These are phyloP conservation scores for Alternaria novae-zelandiae DNA, from an alignment of 2,329 filamentous ascomycete species.

Conservation along the genomic window DNA sequence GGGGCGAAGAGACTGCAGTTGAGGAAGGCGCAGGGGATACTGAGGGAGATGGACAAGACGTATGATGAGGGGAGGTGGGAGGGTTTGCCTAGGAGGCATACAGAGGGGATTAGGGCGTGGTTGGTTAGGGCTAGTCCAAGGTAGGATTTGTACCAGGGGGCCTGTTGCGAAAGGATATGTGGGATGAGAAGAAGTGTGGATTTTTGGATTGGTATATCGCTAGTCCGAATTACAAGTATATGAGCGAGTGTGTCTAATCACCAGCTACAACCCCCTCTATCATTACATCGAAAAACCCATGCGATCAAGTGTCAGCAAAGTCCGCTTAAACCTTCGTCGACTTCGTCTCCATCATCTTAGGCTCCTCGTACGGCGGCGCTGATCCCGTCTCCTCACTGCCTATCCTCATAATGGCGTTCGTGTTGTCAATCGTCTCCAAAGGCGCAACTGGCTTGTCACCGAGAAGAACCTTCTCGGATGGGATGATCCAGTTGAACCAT, in stretches of 20 bases:
- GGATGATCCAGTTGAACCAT: constrained; percentile 6
- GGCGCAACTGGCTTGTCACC: constrained; percentile 5
- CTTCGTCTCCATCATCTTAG: not conserved
- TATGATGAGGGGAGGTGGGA: constrained; percentile 32
- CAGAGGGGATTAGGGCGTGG: constrained; percentile 25
- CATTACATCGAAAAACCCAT: accelerated
- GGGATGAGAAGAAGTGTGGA: too few species aligned
- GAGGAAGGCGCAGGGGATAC: constrained; percentile 30
- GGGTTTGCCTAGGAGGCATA: constrained; percentile 22
- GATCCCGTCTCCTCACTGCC: not conserved
- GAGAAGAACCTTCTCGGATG: not conserved
- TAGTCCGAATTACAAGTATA: not conserved
- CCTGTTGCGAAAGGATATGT: too few species aligned
- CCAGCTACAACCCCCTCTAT: not conserved
- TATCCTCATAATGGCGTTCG: not conserved
- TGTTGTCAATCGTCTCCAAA: constrained; percentile 6
- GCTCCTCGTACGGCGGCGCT: not conserved
- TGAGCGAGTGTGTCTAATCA: not conserved
- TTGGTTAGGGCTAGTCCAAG: constrained; percentile 25
- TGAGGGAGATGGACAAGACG: constrained; percentile 28
- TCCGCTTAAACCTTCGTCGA: not conserved
- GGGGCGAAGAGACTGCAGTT: constrained; percentile 34
- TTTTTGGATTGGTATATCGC: not conserved
- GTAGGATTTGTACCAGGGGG: not conserved
- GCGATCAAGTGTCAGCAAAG: not conserved